Evolutionary conservation across 306 rosid genomes (phyloP), one percentile per base, ranked within the genome.

Genomic region (Luffa acutangula): DNA sequence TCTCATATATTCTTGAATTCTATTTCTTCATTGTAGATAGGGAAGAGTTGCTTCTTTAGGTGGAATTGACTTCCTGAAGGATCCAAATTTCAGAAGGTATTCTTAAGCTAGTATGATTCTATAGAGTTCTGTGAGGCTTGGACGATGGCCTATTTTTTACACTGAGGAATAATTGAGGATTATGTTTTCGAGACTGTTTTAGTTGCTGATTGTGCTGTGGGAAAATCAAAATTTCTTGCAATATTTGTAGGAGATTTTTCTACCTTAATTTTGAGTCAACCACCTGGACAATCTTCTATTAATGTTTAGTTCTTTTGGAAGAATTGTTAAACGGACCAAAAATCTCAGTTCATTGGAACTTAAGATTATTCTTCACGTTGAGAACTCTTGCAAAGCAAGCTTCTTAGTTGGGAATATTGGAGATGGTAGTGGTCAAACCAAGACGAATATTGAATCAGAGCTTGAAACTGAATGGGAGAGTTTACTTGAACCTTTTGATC

Each of bases 161-260:
- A 43, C 59, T 12, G 90, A 85, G 80, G 93, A 92, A 87, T 87
- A 87, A 81, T 90, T 12, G 96, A 89, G 83, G 96, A 92, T 86
- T 92, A 85, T 88, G 92, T 89, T 80, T 89, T 90, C 88, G 90
- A 92, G 88, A 89, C 88, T 79, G 93, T 90, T 87, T 85, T 93
- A 79, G 81, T 93, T 53, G 96, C 96, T 82, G 97, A 89, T 81
- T 93, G 93, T 46, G 96, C 90, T 34, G 96, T 89, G 63, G 97
- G 92, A 78, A 89, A 90, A 81, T 90, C 92, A 76, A 88, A 88
- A 81, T 85, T 90, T 84, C 92, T 93, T 64, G 92, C 97, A 76
- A 89, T 95, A 83, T 90, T 89, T 82, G 93, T 91, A 74, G 87
- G 96, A 82, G 93, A 90, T 81, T 87, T 81, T 90, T 92, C 89